Percentiles rank a stretch among this genome's conserved stretches.
Conservation (phyloP, 2,329 filamentous ascomycete genomes). For the Endoconidiophora polonica region DNA sequence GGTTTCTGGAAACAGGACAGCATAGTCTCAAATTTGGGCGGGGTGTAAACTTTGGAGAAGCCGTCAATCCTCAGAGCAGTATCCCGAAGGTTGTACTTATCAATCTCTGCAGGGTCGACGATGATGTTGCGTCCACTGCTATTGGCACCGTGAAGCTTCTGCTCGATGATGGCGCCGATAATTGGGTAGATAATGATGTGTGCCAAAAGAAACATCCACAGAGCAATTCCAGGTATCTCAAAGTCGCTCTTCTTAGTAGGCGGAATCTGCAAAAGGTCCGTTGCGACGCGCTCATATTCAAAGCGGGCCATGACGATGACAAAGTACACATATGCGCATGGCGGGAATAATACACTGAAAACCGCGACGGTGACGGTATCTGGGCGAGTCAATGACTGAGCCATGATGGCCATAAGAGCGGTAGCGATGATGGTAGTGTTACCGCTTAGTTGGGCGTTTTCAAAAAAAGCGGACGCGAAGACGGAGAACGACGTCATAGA, state of each 20-base stretch:
- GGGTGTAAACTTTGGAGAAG: conserved; percentile 63
- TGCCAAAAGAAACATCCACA: conserved; percentile 62
- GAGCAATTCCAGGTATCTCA: conserved; percentile 48
- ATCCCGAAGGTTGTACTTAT: conserved; percentile 13
- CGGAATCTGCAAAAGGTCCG: conserved; percentile 44
- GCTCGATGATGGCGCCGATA: conserved; percentile 58
- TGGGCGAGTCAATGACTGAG: conserved; percentile 53
- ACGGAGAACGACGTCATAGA: conserved; percentile 67
- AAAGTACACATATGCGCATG: conserved; percentile 79
- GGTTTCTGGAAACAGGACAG: conserved; percentile 18
- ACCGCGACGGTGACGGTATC: conserved; percentile 48
- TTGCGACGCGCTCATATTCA: conserved; percentile 42
- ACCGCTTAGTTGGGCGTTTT: conserved; percentile 72
- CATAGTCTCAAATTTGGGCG: conserved; percentile 28
- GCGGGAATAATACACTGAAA: conserved; percentile 63
- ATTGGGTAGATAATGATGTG: conserved; percentile 67
- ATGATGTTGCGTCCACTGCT: conserved; percentile 41
- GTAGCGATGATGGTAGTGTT: conserved; percentile 59
- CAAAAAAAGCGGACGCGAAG: conserved; percentile 69
- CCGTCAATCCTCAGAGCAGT: conserved; percentile 50
- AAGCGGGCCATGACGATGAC: conserved; percentile 60
- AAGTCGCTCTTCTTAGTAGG: conserved; percentile 46
- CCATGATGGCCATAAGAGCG: conserved; percentile 63
- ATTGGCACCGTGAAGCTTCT: conserved; percentile 57
- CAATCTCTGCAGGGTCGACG: conserved; percentile 16